A percentile compares a stretch with the other conserved stretches of the same genome.
phyloP scores from a whole-genome alignment of 2,329 filamentous ascomycete genomes.

The Exserohilum turcica region DNA sequence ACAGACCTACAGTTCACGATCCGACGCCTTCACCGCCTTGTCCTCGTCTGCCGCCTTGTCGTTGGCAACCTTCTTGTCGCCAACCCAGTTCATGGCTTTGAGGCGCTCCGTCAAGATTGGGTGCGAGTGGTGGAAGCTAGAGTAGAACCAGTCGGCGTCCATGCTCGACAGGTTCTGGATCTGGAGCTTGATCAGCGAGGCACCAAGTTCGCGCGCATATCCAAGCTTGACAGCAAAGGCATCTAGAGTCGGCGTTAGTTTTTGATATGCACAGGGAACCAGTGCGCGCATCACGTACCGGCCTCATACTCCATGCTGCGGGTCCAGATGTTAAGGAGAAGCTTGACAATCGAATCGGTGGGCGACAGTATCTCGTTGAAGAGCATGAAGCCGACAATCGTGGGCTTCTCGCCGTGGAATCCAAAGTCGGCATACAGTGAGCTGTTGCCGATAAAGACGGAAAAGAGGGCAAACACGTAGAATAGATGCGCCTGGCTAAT shows the following conservation, averaged over 20 bases:
- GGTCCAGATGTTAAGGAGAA: slow-evolving; percentile 94
- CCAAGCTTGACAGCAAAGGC: slow-evolving; percentile 84
- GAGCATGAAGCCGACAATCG: slow-evolving; percentile 95
- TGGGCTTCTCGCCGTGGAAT: slow-evolving; percentile 80
- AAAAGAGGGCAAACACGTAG: slow-evolving; percentile 96
- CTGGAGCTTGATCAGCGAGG: slow-evolving; percentile 93
- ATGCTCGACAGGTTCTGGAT: slow-evolving; percentile 98
- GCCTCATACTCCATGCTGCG: slow-evolving; percentile 96
- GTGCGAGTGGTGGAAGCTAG: slow-evolving; percentile 98
- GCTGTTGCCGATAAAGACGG: slow-evolving; percentile 93
- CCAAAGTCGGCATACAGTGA: slow-evolving; percentile 92
- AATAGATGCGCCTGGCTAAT: slow-evolving; percentile 87
- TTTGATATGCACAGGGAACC: slow-evolving; percentile 14
- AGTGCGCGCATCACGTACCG: slow-evolving; percentile 52
- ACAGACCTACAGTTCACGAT: slow-evolving; percentile 71
- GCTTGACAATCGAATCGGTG: slow-evolving; percentile 92
- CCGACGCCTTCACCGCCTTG: slow-evolving; percentile 70
- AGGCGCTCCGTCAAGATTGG: slow-evolving; percentile 93
- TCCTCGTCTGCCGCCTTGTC: slow-evolving; percentile 60
- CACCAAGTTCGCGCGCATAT: slow-evolving; percentile 80
- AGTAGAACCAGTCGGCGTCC: slow-evolving; percentile 98
- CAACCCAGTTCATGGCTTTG: slow-evolving; percentile 86
- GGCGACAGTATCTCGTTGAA: slow-evolving; percentile 97
- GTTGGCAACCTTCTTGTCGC: slow-evolving; percentile 61
- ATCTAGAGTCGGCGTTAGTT: slow-evolving; percentile 57